phyloP scores from a whole-genome alignment of 257 asterid genomes.

The Avicennia marina region DNA sequence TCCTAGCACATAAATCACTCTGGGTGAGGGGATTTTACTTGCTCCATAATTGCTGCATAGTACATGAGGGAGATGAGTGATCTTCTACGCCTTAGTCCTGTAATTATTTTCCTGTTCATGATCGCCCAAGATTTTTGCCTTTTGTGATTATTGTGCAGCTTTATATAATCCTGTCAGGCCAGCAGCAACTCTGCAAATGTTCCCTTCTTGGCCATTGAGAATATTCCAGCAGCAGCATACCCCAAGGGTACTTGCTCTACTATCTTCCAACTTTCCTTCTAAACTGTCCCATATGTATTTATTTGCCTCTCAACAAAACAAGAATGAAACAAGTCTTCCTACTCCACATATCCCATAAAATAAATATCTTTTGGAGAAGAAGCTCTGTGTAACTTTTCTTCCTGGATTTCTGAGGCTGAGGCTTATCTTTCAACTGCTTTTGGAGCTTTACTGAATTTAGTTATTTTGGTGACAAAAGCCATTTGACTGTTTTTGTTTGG shows the following conservation, averaged over 20 bases:
- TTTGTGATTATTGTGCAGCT: slow-evolving; percentile 73
- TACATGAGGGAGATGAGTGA: slow-evolving; percentile 20
- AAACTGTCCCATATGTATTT: slow-evolving; percentile 10
- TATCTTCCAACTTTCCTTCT: too few species aligned
- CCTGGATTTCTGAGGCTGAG: too few species aligned
- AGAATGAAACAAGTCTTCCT: too few species aligned
- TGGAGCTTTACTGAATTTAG: slow-evolving; percentile 15
- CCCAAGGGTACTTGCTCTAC: slow-evolving; percentile 37
- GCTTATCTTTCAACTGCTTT: too few species aligned
- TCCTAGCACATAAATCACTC: slow-evolving; percentile 60
- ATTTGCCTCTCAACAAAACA: slow-evolving; percentile 10
- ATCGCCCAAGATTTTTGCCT: slow-evolving; percentile 50
- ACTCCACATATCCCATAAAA: too few species aligned
- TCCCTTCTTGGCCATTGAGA: slow-evolving; percentile 95
- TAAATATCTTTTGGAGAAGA: too few species aligned
- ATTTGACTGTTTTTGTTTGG: slow-evolving; percentile 26
- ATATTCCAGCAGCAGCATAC: slow-evolving; percentile 65
- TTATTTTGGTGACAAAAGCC: slow-evolving; percentile 24
- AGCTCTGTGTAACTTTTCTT: too few species aligned
- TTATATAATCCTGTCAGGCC: slow-evolving; percentile 59
- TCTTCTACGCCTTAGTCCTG: slow-evolving; percentile 26
- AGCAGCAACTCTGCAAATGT: slow-evolving; percentile 93
- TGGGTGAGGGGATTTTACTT: slow-evolving; percentile 44
- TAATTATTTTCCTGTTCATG: slow-evolving; percentile 11
- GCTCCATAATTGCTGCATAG: slow-evolving; percentile 57